Evolutionary conservation across 108 stramenopile species (phyloP), one percentile per base, ranked within the genome.

Genomic region (Schizochytrium sp.): DNA sequence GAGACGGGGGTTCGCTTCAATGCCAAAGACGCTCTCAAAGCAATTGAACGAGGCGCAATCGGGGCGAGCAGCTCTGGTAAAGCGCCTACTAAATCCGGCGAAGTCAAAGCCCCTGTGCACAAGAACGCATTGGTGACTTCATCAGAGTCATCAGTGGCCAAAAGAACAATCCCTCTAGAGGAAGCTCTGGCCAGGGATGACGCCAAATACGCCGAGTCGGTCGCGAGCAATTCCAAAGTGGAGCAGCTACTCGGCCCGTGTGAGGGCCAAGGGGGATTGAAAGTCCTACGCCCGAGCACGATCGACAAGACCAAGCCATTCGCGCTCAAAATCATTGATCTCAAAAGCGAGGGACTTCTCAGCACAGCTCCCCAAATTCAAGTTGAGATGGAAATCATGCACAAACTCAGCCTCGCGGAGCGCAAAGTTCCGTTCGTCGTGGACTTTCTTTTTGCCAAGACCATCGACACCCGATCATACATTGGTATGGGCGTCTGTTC

Each of bases 401-500:
- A 53, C 25, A 18, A 8, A 23, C 63, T 69, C 19, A 83, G 76
- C 48, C 48, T 83, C 10, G 44, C 43, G 43, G 51, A 10, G 23
- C 14, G 16, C 19, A 83, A 83, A 12, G 48, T 12, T 1, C 45
- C 45, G 6, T 83, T 83, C 23, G 76, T 83, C 10, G 76, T 83
- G 6, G 48, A 83, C 19, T 83, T 28, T 83, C 76, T 53, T 23
- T 83, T 83, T 34, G 76, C 45, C 76, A 25, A 83, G 48, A 28
- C 51, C 51, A 53, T 83, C 48, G 48, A 53, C 18, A 47, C 45
- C 12, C 76, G 51, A 43, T 43, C 51, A 12, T 83, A 83, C 23
- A 83, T 83, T 23, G 76, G 76, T 6, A 83, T 83, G 76, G 76
- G 51, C 23, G 45, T 53, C 51, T 83, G 76, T 45, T 83, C 76